Evolutionary conservation across 2,329 filamentous ascomycete genomes (phyloP).

Genomic region (Penicillium frequentans): DNA sequence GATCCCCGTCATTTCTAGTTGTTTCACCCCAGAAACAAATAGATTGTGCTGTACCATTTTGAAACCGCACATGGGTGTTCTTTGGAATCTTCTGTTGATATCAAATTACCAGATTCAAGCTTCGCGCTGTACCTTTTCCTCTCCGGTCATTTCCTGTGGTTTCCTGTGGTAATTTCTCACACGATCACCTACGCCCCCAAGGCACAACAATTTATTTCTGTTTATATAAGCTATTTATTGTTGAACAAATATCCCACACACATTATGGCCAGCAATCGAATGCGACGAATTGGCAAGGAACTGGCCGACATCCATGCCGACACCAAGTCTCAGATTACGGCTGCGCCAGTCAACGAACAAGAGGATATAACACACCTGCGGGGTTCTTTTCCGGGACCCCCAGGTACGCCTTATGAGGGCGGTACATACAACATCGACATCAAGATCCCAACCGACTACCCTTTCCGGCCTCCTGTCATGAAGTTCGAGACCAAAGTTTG

Average conservation of each 20-base stretch:
- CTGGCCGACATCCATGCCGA: conserved; percentile 59
- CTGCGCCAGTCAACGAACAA: conserved; percentile 60
- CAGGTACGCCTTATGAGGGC: conserved; percentile 90
- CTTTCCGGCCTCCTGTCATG: conserved; percentile 90
- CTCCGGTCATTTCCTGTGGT: not conserved
- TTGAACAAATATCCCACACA: conserved; percentile 10
- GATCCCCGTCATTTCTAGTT: not conserved
- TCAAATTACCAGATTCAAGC: not conserved
- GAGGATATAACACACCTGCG: conserved; percentile 78
- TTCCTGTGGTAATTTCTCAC: not conserved
- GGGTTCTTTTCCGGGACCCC: conserved; percentile 80
- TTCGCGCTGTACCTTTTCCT: not conserved
- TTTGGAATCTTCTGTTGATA: not conserved
- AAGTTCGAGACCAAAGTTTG: conserved; percentile 90
- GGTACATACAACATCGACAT: conserved; percentile 83
- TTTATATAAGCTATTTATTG: not conserved
- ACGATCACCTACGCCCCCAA: not conserved
- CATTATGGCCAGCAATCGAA: conserved; percentile 57
- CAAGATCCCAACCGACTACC: conserved; percentile 82
- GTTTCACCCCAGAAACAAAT: not conserved
- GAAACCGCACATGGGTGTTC: no score
- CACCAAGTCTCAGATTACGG: conserved; percentile 72
- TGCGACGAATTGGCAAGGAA: conserved; percentile 55
- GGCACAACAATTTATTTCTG: not conserved
- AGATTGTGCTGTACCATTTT: not conserved